Conservation (phyloP, 768 basidiomycete genomes). For the Leccinum fibrillosum region DNA sequence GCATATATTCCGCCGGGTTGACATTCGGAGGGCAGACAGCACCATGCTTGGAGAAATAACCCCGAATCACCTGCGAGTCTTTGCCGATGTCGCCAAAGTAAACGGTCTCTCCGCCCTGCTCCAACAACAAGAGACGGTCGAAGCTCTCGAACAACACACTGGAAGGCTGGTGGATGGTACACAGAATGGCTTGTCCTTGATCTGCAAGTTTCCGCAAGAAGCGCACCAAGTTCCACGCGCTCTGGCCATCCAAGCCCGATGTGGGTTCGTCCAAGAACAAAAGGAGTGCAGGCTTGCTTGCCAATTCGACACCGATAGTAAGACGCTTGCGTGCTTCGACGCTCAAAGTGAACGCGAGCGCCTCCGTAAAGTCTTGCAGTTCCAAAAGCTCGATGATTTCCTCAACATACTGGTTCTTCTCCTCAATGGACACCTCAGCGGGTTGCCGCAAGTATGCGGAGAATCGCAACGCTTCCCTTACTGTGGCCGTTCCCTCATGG, state of each 20-base stretch:
- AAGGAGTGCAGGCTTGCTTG: slow-evolving; percentile 53
- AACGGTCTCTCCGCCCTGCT: slow-evolving; percentile 85
- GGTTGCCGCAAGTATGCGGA: slow-evolving; percentile 85
- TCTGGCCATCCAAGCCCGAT: slow-evolving; percentile 57
- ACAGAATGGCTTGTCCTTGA: slow-evolving; percentile 85
- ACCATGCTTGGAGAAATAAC: slow-evolving; percentile 76
- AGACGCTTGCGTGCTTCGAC: slow-evolving; percentile 78
- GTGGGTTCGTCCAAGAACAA: slow-evolving; percentile 44
- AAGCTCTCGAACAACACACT: slow-evolving; percentile 86
- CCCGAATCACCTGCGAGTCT: slow-evolving; percentile 62
- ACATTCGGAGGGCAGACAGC: slow-evolving; percentile 68
- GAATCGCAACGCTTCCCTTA: slow-evolving; percentile 82
- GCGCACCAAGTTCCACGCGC: slow-evolving; percentile 78
- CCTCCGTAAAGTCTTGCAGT: slow-evolving; percentile 80
- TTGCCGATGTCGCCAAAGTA: slow-evolving; percentile 89
- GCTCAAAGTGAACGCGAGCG: slow-evolving; percentile 67
- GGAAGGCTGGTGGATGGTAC: slow-evolving; percentile 89
- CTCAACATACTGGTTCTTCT: slow-evolving; percentile 78
- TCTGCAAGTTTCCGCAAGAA: slow-evolving; percentile 82
- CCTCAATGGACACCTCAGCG: slow-evolving; percentile 55
- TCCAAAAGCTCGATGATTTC: slow-evolving; percentile 83
- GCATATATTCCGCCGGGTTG: slow-evolving; percentile 79
- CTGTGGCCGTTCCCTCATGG: slow-evolving; percentile 78
- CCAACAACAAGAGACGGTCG: slow-evolving; percentile 64
- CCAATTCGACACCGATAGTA: slow-evolving; percentile 90